Evolutionary conservation across 2,329 filamentous ascomycete genomes (phyloP).

Genomic region (Aspergillus unguis): DNA sequence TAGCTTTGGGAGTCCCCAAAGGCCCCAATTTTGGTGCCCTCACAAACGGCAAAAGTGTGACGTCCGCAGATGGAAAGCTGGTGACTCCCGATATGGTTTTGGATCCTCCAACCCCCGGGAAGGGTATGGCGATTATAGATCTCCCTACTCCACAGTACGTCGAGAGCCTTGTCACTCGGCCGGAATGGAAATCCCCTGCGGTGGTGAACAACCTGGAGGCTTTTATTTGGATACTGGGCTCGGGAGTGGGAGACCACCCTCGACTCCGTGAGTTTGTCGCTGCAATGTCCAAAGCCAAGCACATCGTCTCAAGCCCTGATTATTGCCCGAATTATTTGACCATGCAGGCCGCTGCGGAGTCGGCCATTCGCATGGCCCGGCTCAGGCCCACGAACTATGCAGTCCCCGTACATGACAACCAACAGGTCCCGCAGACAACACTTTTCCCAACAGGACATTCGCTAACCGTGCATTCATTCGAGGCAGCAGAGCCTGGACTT

Average conservation of each 20-base stretch:
- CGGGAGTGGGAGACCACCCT: slow-evolving; percentile 60
- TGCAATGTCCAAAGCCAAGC: slow-evolving; percentile 59
- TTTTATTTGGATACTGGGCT: slow-evolving; percentile 79
- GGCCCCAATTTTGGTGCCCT: slow-evolving; percentile 60
- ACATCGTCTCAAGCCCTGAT: slow-evolving; percentile 74
- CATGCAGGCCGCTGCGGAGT: slow-evolving; percentile 62
- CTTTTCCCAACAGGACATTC: slow-evolving; percentile 10
- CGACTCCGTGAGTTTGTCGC: slow-evolving; percentile 68
- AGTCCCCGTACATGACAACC: slow-evolving; percentile 64
- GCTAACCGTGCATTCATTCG: slow-evolving; percentile 20
- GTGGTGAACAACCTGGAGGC: slow-evolving; percentile 65
- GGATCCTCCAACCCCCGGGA: slow-evolving; percentile 62
- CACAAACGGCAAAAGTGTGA: slow-evolving; percentile 60
- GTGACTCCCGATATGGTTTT: slow-evolving; percentile 88
- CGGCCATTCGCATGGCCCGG: slow-evolving; percentile 65
- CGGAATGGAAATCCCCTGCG: slow-evolving; percentile 65
- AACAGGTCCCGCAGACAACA: slow-evolving; percentile 40
- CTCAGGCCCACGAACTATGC: slow-evolving; percentile 73
- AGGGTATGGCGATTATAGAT: slow-evolving; percentile 76
- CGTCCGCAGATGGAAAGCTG: slow-evolving; percentile 60
- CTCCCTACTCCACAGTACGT: slow-evolving; percentile 70
- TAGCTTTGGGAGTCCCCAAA: slow-evolving; percentile 60
- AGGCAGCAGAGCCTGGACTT: slow-evolving; percentile 42
- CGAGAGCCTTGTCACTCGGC: slow-evolving; percentile 62
- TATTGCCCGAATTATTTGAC: slow-evolving; percentile 71